A percentile compares a stretch with the other conserved stretches of the same genome.
Evolutionary conservation across 2,329 filamentous ascomycete genomes (phyloP).

Genomic region (Neocucurbitaria cava): DNA sequence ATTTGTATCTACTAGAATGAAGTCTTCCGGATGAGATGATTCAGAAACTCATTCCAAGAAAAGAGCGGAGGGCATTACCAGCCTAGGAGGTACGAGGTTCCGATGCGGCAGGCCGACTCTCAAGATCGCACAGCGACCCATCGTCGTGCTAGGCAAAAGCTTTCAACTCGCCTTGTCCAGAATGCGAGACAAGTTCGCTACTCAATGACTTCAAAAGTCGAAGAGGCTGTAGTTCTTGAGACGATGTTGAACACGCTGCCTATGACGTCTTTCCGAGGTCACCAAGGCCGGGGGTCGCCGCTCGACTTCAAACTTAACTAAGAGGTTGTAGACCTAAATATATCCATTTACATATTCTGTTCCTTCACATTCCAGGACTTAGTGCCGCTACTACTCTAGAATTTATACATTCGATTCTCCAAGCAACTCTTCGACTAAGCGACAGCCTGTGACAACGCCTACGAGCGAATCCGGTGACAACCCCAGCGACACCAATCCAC

Average conservation of each 20-base stretch:
- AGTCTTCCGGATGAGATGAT: no score
- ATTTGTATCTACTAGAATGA: no score
- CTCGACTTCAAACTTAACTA: neutral
- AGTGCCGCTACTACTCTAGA: neutral
- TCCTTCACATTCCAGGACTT: neutral
- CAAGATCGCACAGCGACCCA: neutral
- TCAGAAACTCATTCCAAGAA: no score
- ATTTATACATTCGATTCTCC: neutral
- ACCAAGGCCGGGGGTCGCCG: neutral
- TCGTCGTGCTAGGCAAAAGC: no score
- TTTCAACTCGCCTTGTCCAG: neutral
- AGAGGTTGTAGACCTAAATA: neutral
- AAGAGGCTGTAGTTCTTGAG: neutral
- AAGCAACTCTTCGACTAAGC: neutral
- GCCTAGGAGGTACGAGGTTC: no score
- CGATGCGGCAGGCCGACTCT: neutral
- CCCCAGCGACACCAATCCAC: neutral
- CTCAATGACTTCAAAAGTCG: neutral
- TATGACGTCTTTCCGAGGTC: conserved; percentile 10
- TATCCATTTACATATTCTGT: no score
- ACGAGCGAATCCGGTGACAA: neutral
- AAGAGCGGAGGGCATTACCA: no score
- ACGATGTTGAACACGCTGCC: neutral
- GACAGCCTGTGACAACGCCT: neutral
- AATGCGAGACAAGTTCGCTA: neutral